Evolutionary conservation across 2,329 filamentous ascomycete genomes (phyloP), one percentile per base, ranked within the genome.

Genomic region (Chaetothyriales sp.): DNA sequence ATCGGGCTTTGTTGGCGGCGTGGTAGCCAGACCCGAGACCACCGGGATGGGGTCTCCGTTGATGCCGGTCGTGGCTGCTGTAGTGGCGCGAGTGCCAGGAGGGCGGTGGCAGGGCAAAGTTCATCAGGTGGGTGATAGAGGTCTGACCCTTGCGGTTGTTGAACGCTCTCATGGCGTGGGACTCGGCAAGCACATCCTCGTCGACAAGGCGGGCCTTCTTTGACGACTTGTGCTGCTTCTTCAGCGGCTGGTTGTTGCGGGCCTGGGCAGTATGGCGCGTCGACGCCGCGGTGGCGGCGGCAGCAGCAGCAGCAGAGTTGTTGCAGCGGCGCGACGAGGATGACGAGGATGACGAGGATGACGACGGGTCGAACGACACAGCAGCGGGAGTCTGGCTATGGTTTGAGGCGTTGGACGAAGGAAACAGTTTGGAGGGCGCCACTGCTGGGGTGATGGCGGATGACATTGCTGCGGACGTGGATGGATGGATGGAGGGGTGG

Each of bases 51-150:
- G 86, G 85, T 50, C 85, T 77, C 52, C 85, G 80, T 61, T 78
- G 76, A 37, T 80, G 75, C 55, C 78, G 74, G 43, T 75, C 71
- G 55, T 75, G 70, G 48, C 72, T 67, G 58, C 74, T 67, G 51
- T 75, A 70, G 60, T 80, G 77, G 22, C 57, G 61, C 76, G 76
- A 61, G 46, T 71, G 65, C 53, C 70, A 64, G 55, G 82, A 79
- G 19, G 84, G 83, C 44, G 85, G 82, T 19, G 89, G 86, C 18
- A 88, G 74, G 45, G 85, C 82, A 69, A 95, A 94, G 72, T 90
- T 90, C 76, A 98, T 86, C 52, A 98, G 73, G 69, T 98, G 92
- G 43, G 92, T 97, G 65, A 98, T 98, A 63, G 87, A 94, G 50
- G 89, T 95, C 69, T 95, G 90, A 50, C 92, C 92, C 62, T 92